Base-by-base conservation (phyloP, 805 yeast species). In the Candida xiaguanensis region DNA sequence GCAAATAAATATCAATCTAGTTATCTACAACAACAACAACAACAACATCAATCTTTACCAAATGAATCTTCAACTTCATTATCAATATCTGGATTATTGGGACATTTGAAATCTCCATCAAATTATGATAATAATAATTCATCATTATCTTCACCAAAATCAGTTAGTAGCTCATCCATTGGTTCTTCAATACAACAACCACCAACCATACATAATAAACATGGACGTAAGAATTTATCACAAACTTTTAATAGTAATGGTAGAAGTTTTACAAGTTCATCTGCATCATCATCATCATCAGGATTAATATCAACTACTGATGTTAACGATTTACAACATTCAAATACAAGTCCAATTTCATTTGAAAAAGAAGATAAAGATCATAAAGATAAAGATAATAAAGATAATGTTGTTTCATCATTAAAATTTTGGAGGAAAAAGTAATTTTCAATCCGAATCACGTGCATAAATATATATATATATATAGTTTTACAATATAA, bases 371-470 rank as follows among this genome's bases (percentile, higher is more conserved):
- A n/a, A n/a, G n/a, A n/a, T n/a, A n/a, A 20, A 3, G 16, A 19
- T 12, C 22, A 31, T 5, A 31, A 14, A 17, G 17, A 33, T 22
- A 24, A 16, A 33, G 28, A 34, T 8, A 14, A n/a, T 14, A 31
- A 31, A 9, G 34, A 20, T 18, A 17, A 20, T 26, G 12, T 26
- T 5, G 26, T 26, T 15, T 36, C 39, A 7, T 29, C 39, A 36
- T 36, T 36, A 8, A 36, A 36, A 13, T 36, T 36, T 26, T 36
- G 39, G 39, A 34, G 37, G 18, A 34, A 25, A 18, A 34, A 25
- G 15, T 14, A 19, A 32, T 4, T n/a, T n/a, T n/a, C n/a, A n/a
- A n/a, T n/a, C n/a, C n/a, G n/a, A n/a, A n/a, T n/a, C n/a, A n/a
- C n/a, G n/a, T n/a, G n/a, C n/a, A n/a, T n/a, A n/a, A n/a, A n/a